These are phyloP conservation scores for Mycosphaerella arachidis DNA, from an alignment of 2,329 filamentous ascomycete genomes.

Conservation along the genomic window DNA sequence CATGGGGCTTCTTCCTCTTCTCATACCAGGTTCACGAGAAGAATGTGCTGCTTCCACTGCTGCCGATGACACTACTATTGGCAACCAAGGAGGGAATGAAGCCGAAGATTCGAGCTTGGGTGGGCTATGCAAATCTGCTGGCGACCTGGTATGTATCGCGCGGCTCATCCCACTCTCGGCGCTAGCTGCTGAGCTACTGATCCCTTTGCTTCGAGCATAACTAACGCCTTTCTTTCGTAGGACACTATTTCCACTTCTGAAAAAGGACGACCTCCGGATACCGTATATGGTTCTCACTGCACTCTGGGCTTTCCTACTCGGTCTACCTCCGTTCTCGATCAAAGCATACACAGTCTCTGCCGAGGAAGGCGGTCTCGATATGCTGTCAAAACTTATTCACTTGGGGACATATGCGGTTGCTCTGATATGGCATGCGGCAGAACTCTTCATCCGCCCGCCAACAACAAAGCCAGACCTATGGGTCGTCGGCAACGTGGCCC, in stretches of 20 bases:
- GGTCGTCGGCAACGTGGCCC: conserved; percentile 83
- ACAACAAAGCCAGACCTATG: conserved; percentile 82
- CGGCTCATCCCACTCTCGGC: background rate
- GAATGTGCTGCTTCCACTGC: conserved; percentile 83
- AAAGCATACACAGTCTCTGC: conserved; percentile 51
- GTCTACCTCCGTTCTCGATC: conserved; percentile 73
- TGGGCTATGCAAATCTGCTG: conserved; percentile 90
- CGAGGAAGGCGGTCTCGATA: conserved; percentile 21
- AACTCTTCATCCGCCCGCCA: conserved; percentile 65
- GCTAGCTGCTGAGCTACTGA: background rate
- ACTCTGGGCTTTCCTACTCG: conserved; percentile 87
- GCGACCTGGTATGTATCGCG: conserved; percentile 58
- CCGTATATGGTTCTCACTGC: conserved; percentile 82
- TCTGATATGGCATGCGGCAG: conserved; percentile 73
- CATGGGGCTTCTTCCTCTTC: conserved; percentile 97
- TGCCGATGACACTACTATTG: conserved; percentile 88
- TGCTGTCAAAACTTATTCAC: conserved; percentile 61
- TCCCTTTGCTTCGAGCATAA: background rate
- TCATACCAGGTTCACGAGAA: conserved; percentile 99
- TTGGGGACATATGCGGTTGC: conserved; percentile 71
- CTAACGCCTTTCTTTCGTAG: background rate
- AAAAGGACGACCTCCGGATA: conserved; percentile 74
- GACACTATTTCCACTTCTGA: conserved; percentile 86
- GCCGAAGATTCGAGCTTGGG: conserved; percentile 76
- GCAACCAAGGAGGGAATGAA: conserved; percentile 72